A percentile compares a stretch with the other conserved stretches of the same genome.
These are phyloP conservation scores for Chaetomium sp. DNA, from an alignment of 2,329 filamentous ascomycete species.

Conservation along the genomic window DNA sequence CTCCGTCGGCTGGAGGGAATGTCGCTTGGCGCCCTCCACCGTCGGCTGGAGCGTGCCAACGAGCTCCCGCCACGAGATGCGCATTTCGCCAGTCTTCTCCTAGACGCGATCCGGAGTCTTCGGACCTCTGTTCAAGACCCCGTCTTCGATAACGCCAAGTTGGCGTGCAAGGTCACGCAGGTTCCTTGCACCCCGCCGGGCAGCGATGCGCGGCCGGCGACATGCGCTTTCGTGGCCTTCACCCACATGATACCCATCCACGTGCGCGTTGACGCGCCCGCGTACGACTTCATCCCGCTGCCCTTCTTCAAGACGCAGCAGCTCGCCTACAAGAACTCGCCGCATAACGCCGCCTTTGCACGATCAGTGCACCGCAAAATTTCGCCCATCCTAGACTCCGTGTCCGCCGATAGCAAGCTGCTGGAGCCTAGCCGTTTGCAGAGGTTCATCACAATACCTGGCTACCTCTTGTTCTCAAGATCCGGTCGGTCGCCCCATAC, in stretches of 20 bases:
- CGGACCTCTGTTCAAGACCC: slow-evolving; percentile 44
- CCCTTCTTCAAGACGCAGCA: slow-evolving; percentile 69
- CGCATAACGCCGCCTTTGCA: slow-evolving; percentile 61
- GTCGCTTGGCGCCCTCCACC: slow-evolving; percentile 45
- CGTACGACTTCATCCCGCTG: slow-evolving; percentile 62
- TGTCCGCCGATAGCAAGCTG: slow-evolving; percentile 31
- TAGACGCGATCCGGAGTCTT: slow-evolving; percentile 43
- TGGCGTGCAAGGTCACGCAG: slow-evolving; percentile 44
- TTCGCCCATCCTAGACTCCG: slow-evolving; percentile 49
- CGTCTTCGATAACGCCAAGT: slow-evolving; percentile 46
- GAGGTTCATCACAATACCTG: slow-evolving; percentile 14
- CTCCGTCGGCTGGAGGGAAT: slow-evolving; percentile 53
- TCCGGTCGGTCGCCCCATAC: neutral
- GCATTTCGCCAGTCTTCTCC: slow-evolving; percentile 28
- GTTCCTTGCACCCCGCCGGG: slow-evolving; percentile 41
- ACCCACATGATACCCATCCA: slow-evolving; percentile 65
- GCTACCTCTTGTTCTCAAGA: slow-evolving; percentile 4
- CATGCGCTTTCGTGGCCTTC: slow-evolving; percentile 55
- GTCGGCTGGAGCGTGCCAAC: slow-evolving; percentile 43
- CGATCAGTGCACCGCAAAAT: slow-evolving; percentile 64
- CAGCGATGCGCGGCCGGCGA: slow-evolving; percentile 30
- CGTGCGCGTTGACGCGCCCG: slow-evolving; percentile 51
- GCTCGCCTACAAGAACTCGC: slow-evolving; percentile 57
- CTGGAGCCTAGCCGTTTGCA: slow-evolving; percentile 22
- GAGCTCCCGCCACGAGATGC: slow-evolving; percentile 25